Conservation (phyloP, 2,329 filamentous ascomycete genomes). For the Diplodia intermedia region DNA sequence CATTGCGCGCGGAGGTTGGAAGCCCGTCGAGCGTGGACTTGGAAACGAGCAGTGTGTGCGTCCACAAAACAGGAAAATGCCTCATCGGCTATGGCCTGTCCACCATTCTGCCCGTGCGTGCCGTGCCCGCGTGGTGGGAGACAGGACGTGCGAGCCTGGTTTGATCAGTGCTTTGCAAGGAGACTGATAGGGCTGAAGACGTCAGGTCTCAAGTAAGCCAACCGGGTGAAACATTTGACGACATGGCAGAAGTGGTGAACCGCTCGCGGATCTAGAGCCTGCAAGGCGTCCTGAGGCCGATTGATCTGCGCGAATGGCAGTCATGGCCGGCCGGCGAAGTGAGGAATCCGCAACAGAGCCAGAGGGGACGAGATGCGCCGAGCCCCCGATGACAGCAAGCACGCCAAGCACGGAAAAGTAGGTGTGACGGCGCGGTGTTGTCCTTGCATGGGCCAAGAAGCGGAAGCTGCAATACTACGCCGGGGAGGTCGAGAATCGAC, state of each 20-base stretch:
- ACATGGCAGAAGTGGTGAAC: background rate
- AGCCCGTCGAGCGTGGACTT: background rate
- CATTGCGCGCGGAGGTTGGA: background rate
- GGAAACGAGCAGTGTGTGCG: background rate
- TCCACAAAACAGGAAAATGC: constrained; percentile 22
- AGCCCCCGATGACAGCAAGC: constrained; percentile 15
- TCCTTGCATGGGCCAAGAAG: constrained; percentile 20
- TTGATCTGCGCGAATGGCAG: background rate
- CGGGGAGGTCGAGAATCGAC: background rate
- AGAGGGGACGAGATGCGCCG: constrained; percentile 1
- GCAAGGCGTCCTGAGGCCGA: background rate
- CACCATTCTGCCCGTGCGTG: constrained; percentile 17
- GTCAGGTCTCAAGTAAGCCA: background rate
- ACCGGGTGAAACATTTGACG: background rate
- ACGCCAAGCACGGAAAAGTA: constrained; percentile 26
- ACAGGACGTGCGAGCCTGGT: constrained; percentile 12
- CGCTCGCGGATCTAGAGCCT: background rate
- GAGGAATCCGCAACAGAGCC: background rate
- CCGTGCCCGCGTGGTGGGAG: constrained; percentile 4
- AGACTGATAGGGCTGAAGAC: constrained; percentile 19
- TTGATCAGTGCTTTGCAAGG: constrained; percentile 12
- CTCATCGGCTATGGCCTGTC: constrained; percentile 4
- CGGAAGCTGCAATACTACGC: constrained; percentile 10
- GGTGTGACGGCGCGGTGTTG: constrained; percentile 21
- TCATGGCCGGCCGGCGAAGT: background rate